phyloP scores from a whole-genome alignment of 2,329 filamentous ascomycete genomes.

The Eurotiales sp. region DNA sequence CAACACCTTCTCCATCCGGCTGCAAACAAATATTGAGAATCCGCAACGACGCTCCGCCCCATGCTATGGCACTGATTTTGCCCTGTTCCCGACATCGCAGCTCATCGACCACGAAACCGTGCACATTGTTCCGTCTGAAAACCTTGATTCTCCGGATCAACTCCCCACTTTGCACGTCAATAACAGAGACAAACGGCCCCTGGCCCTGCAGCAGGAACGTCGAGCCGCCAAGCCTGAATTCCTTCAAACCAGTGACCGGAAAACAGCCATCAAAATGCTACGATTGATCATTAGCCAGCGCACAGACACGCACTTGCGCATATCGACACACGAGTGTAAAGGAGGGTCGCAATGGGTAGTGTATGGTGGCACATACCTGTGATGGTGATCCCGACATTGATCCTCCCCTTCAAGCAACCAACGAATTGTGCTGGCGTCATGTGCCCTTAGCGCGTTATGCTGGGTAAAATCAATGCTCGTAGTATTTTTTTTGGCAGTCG shows the following conservation, averaged over 20 bases:
- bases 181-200: constrained; percentile 32
- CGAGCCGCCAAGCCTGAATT: constrained; percentile 23
- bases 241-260: constrained; percentile 40
- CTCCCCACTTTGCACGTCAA: constrained; percentile 30
- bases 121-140: constrained; percentile 37
- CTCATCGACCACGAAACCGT: constrained; percentile 33
- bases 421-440: no score
- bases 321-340: no score
- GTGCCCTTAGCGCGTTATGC: no score
- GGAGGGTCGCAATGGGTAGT: no score
- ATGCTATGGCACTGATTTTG: constrained; percentile 50
- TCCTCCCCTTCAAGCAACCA: no score
- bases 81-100: constrained; percentile 17
- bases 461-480: no score
- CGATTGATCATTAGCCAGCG: neutral
- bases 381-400: constrained; percentile 14
- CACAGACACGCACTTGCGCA: no score
- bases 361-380: constrained; percentile 9
- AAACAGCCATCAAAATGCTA: constrained; percentile 42
- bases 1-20: constrained; percentile 18
- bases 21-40: constrained; percentile 30
- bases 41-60: constrained; percentile 63
- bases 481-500: no score
- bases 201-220: constrained; percentile 37
- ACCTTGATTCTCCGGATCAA: constrained; percentile 26